These are phyloP conservation scores for Dendrobium officinale DNA, from an alignment of 106 monocot species.

Conservation along the genomic window DNA sequence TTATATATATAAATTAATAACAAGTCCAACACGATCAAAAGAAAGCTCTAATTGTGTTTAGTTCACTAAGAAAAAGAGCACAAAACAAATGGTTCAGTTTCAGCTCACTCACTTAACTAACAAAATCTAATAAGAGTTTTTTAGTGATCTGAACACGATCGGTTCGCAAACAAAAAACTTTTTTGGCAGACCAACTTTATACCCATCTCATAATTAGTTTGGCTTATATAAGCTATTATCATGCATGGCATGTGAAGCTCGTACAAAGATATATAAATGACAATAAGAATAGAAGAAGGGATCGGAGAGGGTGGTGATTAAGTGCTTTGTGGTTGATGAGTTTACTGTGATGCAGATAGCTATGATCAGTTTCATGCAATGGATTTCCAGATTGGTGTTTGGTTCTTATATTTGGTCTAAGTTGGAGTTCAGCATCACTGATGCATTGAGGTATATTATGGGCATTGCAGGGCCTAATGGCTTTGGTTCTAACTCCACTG, in stretches of 20 bases:
- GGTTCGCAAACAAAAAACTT: no score
- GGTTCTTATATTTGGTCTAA: background rate
- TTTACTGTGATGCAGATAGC: background rate
- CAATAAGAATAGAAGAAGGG: no score
- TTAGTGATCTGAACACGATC: no score
- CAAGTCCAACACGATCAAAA: background rate
- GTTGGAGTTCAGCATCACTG: slow-evolving; percentile 19
- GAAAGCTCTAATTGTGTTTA: background rate
- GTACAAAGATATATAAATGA: background rate
- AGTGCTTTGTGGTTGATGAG: no score
- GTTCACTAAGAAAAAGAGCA: no score
- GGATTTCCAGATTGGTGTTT: background rate
- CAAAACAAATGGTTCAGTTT: no score
- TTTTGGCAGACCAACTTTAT: no score
- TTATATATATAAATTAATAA: no score
- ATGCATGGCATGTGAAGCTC: background rate
- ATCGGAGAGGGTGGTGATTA: no score
- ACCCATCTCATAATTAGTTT: background rate
- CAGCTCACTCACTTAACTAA: no score
- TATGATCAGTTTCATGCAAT: background rate
- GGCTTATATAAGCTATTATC: background rate
- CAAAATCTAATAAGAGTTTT: no score
- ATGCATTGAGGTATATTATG: slow-evolving; percentile 33
- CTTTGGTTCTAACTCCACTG: slow-evolving; percentile 52
- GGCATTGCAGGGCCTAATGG: slow-evolving; percentile 47